Evolutionary conservation across 192 early-diverging fungal genomes (phyloP).

Genomic region (Backusella luteola): DNA sequence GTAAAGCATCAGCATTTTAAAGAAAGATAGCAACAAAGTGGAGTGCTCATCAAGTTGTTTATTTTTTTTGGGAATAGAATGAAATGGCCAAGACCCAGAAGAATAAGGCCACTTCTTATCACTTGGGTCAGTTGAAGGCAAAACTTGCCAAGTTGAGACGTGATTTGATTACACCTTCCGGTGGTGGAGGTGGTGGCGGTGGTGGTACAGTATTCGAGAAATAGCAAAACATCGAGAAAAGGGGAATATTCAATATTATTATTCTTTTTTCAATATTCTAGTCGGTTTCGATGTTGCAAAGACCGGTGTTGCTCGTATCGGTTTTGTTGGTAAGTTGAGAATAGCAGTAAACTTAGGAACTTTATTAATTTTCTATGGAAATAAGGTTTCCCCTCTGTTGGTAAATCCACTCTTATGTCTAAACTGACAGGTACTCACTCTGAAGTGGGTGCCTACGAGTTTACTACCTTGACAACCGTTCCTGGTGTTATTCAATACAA

Average conservation of each 20-base stretch:
- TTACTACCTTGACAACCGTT: constrained; percentile 98
- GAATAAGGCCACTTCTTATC: constrained; percentile 95
- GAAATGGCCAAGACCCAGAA: constrained; percentile 91
- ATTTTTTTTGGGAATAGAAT: constrained; percentile 46
- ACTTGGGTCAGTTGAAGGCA: constrained; percentile 92
- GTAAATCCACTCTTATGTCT: constrained; percentile 97
- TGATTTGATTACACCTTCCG: constrained; percentile 87
- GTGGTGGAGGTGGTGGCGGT: constrained; percentile 81
- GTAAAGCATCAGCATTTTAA: background rate
- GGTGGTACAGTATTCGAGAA: constrained; percentile 54
- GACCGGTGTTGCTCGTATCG: constrained; percentile 98
- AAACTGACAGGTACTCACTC: constrained; percentile 96
- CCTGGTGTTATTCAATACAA: constrained; percentile 96
- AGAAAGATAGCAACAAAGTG: background rate
- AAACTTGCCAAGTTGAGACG: constrained; percentile 96
- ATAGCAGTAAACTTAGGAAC: background rate
- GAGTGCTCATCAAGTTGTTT: background rate
- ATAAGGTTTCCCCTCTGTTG: constrained; percentile 92
- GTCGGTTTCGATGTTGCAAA: constrained; percentile 98
- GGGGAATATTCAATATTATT: background rate
- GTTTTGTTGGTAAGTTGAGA: constrained; percentile 66
- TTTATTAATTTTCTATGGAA: background rate
- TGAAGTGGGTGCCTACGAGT: constrained; percentile 96
- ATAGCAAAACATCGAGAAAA: background rate
- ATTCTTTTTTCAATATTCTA: constrained; percentile 18